phyloP scores from a whole-genome alignment of 345 rosid species.

The Sisymbrium irio region DNA sequence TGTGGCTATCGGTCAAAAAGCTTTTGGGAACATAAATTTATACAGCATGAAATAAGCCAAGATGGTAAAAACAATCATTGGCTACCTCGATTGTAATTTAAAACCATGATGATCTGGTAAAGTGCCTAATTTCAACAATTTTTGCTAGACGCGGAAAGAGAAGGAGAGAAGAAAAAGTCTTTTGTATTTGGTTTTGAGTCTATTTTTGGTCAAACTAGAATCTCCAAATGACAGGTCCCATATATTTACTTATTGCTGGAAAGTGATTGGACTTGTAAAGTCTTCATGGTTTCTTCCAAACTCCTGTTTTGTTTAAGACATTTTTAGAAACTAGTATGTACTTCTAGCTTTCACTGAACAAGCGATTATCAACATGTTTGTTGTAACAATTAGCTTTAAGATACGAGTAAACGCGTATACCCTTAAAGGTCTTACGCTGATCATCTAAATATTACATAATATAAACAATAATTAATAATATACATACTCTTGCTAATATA shows the following conservation, averaged over 20 bases:
- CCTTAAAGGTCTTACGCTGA: neutral
- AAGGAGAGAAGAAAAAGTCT: conserved; percentile 17
- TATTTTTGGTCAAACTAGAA: conserved; percentile 28
- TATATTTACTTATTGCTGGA: neutral
- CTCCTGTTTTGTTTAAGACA: neutral
- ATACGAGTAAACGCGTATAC: neutral
- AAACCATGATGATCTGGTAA: neutral
- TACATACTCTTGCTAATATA: neutral
- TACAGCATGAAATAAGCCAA: neutral
- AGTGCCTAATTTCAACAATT: neutral
- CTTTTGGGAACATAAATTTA: too few relatives aligned
- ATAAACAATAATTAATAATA: neutral
- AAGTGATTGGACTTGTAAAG: conserved; percentile 24
- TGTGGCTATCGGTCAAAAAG: too few relatives aligned
- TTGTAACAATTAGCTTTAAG: neutral
- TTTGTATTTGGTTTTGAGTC: conserved; percentile 27
- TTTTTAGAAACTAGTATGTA: neutral
- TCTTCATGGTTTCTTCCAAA: conserved; percentile 15
- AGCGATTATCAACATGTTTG: neutral
- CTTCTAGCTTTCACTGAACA: neutral
- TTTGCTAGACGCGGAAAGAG: neutral
- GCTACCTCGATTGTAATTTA: neutral
- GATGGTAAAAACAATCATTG: neutral
- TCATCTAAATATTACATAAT: neutral
- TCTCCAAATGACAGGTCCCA: conserved; percentile 1